These are phyloP conservation scores for Tolypocladium endophyticum DNA, from an alignment of 2,329 filamentous ascomycete genomes.

Conservation along the genomic window DNA sequence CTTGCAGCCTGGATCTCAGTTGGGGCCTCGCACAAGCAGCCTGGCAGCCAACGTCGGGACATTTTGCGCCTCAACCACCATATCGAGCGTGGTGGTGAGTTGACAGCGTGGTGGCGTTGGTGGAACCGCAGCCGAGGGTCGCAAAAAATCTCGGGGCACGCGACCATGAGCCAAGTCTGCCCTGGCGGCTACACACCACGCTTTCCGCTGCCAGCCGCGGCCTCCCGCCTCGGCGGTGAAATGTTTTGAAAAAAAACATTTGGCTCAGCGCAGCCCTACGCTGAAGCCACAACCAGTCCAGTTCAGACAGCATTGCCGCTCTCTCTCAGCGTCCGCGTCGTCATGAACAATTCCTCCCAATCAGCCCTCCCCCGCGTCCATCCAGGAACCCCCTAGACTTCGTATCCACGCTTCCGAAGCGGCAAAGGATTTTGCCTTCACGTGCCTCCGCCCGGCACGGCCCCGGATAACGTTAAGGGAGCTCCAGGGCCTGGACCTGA, in stretches of 20 bases:
- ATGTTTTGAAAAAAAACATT: not conserved
- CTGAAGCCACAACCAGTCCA: not conserved
- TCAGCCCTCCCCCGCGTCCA: not conserved
- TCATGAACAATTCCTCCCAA: not conserved
- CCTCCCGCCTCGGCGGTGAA: not conserved
- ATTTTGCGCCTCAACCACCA: not conserved
- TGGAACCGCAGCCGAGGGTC: not conserved
- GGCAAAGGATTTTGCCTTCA: not conserved
- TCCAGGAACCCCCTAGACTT: not conserved
- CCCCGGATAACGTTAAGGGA: not conserved
- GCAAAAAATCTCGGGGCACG: not conserved
- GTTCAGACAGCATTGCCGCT: not conserved
- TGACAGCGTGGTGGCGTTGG: not conserved
- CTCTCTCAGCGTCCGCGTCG: too few relatives aligned
- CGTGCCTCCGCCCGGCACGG: not conserved
- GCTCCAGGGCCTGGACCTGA: not conserved
- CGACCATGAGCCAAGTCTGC: not conserved
- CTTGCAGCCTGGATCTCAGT: not conserved
- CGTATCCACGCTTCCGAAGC: too few relatives aligned
- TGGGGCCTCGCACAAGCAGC: too few relatives aligned
- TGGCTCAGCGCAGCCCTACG: too few relatives aligned
- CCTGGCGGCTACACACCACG: not conserved
- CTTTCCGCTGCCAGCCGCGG: not conserved
- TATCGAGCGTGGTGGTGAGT: not conserved
- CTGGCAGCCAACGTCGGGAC: not conserved